Conservation (phyloP, 306 rosid species). For the Citrullus colocynthis region DNA sequence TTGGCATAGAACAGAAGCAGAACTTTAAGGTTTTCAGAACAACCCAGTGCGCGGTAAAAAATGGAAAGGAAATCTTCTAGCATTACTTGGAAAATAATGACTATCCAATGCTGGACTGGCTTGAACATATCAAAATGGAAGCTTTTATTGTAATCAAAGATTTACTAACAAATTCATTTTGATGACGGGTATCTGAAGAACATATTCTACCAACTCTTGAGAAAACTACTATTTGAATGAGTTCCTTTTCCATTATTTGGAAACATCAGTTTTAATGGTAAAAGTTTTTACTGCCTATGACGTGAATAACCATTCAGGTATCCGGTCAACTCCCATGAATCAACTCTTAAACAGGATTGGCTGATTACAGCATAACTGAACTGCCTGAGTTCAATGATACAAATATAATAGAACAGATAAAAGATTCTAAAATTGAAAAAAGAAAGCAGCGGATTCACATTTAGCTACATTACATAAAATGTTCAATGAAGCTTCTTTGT, state of each 20-base stretch:
- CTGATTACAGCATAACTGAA: not conserved
- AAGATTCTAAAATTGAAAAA: not conserved
- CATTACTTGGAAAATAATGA: not conserved
- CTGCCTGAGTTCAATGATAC: not conserved
- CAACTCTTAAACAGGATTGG: not conserved
- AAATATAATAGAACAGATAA: not conserved
- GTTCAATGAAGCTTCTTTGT: not conserved
- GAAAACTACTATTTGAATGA: not conserved
- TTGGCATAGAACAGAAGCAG: not conserved
- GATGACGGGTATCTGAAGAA: not conserved
- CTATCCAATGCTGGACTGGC: not conserved
- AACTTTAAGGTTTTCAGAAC: not conserved
- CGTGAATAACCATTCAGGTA: not conserved
- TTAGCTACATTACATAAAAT: not conserved
- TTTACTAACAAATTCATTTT: not conserved
- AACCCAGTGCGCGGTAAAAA: not conserved
- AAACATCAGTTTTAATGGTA: not conserved
- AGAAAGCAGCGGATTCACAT: not conserved
- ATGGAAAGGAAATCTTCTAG: not conserved
- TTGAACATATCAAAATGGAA: not conserved
- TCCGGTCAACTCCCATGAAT: not conserved
- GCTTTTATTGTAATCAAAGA: not conserved
- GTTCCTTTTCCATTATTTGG: not conserved
- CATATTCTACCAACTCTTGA: not conserved
- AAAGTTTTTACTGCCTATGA: not conserved